These are phyloP conservation scores for Cryomyces minteri DNA, from an alignment of 495 filamentous ascomycete species.

Conservation along the genomic window DNA sequence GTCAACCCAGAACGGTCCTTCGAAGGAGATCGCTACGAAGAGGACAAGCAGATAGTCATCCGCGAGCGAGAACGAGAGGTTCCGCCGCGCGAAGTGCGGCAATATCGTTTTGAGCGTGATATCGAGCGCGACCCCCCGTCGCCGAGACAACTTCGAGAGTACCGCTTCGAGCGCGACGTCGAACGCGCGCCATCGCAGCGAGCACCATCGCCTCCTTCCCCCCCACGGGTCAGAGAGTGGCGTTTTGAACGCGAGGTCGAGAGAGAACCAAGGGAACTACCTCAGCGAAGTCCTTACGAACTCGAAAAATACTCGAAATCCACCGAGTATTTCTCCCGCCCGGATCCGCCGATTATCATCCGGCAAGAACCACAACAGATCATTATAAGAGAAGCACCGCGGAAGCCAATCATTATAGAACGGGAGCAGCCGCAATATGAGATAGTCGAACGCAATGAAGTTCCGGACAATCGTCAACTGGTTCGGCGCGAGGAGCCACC, in stretches of 20 bases:
- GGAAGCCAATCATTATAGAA: slow-evolving; percentile 41
- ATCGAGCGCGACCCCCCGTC: background rate
- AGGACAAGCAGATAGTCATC: slow-evolving; percentile 16
- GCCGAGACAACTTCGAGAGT: background rate
- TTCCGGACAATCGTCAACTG: slow-evolving; percentile 24
- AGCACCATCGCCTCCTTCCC: slow-evolving; percentile 6
- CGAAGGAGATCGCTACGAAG: slow-evolving; percentile 13
- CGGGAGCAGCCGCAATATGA: slow-evolving; percentile 47
- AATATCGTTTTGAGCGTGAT: background rate
- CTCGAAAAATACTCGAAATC: slow-evolving; percentile 46
- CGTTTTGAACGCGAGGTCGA: slow-evolving; percentile 18
- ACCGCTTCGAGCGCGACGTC: background rate
- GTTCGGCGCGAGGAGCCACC: slow-evolving; percentile 18
- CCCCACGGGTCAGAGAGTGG: slow-evolving; percentile 13
- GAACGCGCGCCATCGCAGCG: slow-evolving; percentile 7
- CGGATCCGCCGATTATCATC: slow-evolving; percentile 41
- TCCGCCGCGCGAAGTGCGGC: background rate
- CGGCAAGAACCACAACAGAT: slow-evolving; percentile 51
- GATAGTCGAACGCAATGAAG: slow-evolving; percentile 45
- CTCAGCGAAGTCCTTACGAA: slow-evolving; percentile 19
- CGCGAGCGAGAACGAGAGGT: slow-evolving; percentile 11
- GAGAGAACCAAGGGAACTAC: slow-evolving; percentile 4
- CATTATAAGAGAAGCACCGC: slow-evolving; percentile 58
- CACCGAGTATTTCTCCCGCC: slow-evolving; percentile 44
- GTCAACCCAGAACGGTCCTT: slow-evolving; percentile 14